Evolutionary conservation across 2,329 filamentous ascomycete genomes (phyloP).

Genomic region (Helminthosporium solani): DNA sequence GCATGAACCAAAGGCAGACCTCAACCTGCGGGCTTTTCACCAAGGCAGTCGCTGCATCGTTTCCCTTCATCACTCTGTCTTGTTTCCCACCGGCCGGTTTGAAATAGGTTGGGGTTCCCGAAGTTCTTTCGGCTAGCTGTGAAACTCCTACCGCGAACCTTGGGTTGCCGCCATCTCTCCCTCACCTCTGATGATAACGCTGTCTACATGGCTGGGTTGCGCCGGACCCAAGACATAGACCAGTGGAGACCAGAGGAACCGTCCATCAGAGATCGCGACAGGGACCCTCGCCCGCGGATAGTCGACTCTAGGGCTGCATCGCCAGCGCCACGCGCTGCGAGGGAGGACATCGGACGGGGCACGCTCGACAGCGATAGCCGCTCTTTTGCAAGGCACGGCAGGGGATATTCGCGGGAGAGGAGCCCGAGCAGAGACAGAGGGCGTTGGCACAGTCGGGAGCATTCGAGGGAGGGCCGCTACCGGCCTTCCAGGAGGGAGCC

Average conservation of each 20-base stretch:
- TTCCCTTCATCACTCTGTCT: slow-evolving; percentile 12
- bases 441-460: slow-evolving; percentile 36
- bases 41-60: slow-evolving; percentile 7
- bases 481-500: slow-evolving; percentile 38
- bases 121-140: slow-evolving; percentile 38
- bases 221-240: slow-evolving; percentile 45
- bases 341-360: slow-evolving; percentile 34
- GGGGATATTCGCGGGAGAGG: slow-evolving; percentile 34
- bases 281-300: slow-evolving; percentile 21
- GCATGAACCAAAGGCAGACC: slow-evolving; percentile 19
- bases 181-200: slow-evolving; percentile 40
- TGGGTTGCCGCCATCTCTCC: slow-evolving; percentile 33
- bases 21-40: slow-evolving; percentile 17
- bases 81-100: slow-evolving; percentile 11
- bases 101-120: slow-evolving; percentile 21
- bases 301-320: slow-evolving; percentile 37
- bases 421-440: slow-evolving; percentile 34
- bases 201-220: slow-evolving; percentile 48
- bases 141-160: slow-evolving; percentile 40
- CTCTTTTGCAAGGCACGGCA: slow-evolving; percentile 26
- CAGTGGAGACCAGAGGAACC: slow-evolving; percentile 47
- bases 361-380: slow-evolving; percentile 30
- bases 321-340: slow-evolving; percentile 38
- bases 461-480: slow-evolving; percentile 38
- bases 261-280: slow-evolving; percentile 28